Conservation (phyloP, 768 basidiomycete genomes). For the Tulasnella sp. region DNA sequence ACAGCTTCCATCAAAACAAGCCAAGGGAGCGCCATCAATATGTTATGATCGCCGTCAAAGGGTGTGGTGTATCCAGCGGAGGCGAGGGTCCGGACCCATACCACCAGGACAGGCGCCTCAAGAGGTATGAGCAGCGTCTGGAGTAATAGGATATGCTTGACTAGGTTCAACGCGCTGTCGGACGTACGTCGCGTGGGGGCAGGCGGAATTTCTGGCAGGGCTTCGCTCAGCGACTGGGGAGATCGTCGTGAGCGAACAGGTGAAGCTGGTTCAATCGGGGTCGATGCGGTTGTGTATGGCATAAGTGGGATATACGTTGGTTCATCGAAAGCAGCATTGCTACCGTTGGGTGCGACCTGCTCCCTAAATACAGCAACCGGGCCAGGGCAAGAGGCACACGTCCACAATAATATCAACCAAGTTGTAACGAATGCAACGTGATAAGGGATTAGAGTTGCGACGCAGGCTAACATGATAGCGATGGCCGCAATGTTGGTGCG, state of each 20-base stretch:
- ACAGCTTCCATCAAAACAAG: conserved; percentile 21
- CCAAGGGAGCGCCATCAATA: conserved; percentile 22
- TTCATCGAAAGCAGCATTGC: not conserved
- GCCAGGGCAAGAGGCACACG: conserved; percentile 35
- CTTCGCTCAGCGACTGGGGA: not conserved
- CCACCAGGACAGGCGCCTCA: conserved; percentile 63
- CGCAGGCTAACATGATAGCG: conserved; percentile 47
- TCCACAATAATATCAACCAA: conserved; percentile 67
- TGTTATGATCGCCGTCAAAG: conserved; percentile 66
- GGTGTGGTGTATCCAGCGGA: conserved; percentile 70
- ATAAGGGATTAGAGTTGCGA: conserved; percentile 75
- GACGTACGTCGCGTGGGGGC: not conserved
- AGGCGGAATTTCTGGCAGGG: not conserved
- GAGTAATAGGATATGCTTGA: conserved; percentile 49
- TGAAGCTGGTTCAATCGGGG: not conserved
- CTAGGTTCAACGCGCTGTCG: not conserved
- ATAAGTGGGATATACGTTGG: not conserved
- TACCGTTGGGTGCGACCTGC: not conserved
- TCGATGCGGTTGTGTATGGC: not conserved
- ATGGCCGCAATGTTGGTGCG: conserved; percentile 45
- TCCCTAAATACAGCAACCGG: not conserved
- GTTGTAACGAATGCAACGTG: conserved; percentile 83
- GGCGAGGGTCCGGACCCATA: conserved; percentile 80
- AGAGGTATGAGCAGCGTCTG: conserved; percentile 77
- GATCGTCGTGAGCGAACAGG: not conserved